phyloP scores from a whole-genome alignment of 2,329 filamentous ascomycete genomes.

The Clarireedia hainanense region DNA sequence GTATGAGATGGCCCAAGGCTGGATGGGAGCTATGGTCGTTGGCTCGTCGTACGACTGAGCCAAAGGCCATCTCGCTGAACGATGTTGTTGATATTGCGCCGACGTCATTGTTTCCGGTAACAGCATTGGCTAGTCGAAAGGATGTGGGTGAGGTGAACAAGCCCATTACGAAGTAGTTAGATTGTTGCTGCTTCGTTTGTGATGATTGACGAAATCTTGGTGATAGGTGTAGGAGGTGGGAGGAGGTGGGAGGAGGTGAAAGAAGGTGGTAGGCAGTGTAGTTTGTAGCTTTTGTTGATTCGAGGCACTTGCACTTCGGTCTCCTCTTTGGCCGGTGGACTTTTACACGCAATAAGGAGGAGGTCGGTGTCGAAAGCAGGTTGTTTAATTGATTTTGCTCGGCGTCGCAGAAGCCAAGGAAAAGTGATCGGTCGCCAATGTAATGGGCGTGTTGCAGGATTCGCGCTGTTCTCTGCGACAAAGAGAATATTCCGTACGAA shows the following conservation, averaged over 20 bases:
- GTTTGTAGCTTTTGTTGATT: not conserved
- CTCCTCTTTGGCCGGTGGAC: not conserved
- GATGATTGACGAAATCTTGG: not conserved
- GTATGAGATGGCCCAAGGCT: constrained; percentile 33
- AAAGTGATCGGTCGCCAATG: no score
- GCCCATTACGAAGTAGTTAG: constrained; percentile 25
- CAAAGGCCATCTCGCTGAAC: constrained; percentile 20
- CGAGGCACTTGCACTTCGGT: not conserved
- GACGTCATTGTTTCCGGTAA: constrained; percentile 22
- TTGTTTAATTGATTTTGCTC: not conserved
- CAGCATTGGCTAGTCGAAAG: constrained; percentile 33
- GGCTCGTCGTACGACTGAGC: constrained; percentile 11
- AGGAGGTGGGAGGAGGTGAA: not conserved
- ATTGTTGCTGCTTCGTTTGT: not conserved
- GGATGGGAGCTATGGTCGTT: constrained; percentile 33
- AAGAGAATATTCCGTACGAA: no score
- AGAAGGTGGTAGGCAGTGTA: no score
- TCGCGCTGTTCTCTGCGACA: no score
- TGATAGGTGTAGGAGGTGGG: not conserved
- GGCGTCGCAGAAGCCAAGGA: not conserved
- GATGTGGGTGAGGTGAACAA: constrained; percentile 41
- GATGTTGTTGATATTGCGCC: constrained; percentile 16
- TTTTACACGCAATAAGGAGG: not conserved
- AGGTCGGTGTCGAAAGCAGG: not conserved
- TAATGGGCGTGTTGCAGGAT: not conserved